A percentile compares a stretch with the other conserved stretches of the same genome.
phyloP scores from a whole-genome alignment of 331 rosid species.

The Phaseolus coccineus region DNA sequence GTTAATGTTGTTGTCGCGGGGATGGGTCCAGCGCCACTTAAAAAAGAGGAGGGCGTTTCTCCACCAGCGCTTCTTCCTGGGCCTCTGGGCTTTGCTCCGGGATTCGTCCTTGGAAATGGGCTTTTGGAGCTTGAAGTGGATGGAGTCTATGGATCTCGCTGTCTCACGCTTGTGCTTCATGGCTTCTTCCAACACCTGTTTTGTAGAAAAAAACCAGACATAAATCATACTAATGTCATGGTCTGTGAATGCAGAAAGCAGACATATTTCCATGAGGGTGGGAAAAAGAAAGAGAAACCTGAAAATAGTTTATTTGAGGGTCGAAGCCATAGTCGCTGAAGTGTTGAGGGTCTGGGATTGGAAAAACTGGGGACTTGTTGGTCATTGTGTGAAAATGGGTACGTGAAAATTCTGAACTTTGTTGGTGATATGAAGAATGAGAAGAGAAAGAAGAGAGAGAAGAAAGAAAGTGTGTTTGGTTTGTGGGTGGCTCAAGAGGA shows the following conservation, averaged over 20 bases:
- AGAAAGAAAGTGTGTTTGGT: background rate
- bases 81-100: constrained; percentile 51
- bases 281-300: constrained; percentile 47
- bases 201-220: background rate
- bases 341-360: constrained; percentile 84
- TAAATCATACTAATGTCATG: background rate
- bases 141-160: constrained; percentile 80
- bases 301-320: constrained; percentile 89
- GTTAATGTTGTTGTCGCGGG: background rate
- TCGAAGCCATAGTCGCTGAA: constrained; percentile 97
- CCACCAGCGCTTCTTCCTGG: constrained; percentile 90
- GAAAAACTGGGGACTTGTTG: constrained; percentile 77
- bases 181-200: constrained; percentile 87
- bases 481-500: constrained; percentile 16
- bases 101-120: constrained; percentile 80
- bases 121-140: constrained; percentile 91
- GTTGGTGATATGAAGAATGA: background rate
- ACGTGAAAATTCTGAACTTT: background rate
- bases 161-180: constrained; percentile 77
- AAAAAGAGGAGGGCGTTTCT: constrained; percentile 72
- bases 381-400: constrained; percentile 55
- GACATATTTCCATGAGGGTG: background rate
- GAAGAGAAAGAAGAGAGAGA: background rate
- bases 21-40: constrained; percentile 67
- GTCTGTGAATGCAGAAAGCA: background rate